phyloP scores from a whole-genome alignment of 768 basidiomycete species.

The Lactarius trivialis region DNA sequence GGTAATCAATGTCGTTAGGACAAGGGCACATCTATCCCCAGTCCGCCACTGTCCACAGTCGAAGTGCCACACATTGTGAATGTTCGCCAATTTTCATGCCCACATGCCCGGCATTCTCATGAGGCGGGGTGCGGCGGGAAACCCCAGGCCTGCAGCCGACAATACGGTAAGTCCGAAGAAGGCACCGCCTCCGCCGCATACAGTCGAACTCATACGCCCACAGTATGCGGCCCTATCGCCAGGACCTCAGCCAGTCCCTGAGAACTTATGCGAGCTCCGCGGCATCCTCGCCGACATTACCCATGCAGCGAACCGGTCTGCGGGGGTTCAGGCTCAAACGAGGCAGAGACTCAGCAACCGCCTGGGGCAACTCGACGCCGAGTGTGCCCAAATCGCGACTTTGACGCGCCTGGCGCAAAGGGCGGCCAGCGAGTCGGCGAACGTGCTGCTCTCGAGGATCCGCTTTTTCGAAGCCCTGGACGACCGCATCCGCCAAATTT shows the following conservation, averaged over 20 bases:
- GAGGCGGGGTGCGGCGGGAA: too few relatives aligned
- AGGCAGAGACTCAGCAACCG: not conserved
- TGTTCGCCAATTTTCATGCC: not conserved
- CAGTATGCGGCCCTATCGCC: not conserved
- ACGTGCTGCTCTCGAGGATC: constrained; percentile 11
- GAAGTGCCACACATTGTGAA: not conserved
- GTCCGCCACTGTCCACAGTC: not conserved
- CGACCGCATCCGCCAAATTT: not conserved
- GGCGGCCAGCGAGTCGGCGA: not conserved
- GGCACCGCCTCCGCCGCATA: not conserved
- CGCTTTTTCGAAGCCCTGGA: constrained; percentile 2
- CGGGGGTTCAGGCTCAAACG: not conserved
- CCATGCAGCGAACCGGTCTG: not conserved
- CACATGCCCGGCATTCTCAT: too few relatives aligned
- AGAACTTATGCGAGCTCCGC: constrained; percentile 2
- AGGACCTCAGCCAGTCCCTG: constrained; percentile 4
- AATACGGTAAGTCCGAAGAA: not conserved
- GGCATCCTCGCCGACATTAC: not conserved
- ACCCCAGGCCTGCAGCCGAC: not conserved
- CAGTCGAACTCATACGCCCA: not conserved
- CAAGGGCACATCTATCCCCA: too few relatives aligned
- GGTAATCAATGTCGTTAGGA: not conserved
- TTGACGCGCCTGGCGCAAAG: constrained; percentile 1
- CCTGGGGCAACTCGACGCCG: constrained; percentile 7
- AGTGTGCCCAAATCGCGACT: not conserved